A percentile compares a stretch with the other conserved stretches of the same genome.
Conservation (phyloP, 2,329 filamentous ascomycete genomes). For the Ascochyta rabiei region DNA sequence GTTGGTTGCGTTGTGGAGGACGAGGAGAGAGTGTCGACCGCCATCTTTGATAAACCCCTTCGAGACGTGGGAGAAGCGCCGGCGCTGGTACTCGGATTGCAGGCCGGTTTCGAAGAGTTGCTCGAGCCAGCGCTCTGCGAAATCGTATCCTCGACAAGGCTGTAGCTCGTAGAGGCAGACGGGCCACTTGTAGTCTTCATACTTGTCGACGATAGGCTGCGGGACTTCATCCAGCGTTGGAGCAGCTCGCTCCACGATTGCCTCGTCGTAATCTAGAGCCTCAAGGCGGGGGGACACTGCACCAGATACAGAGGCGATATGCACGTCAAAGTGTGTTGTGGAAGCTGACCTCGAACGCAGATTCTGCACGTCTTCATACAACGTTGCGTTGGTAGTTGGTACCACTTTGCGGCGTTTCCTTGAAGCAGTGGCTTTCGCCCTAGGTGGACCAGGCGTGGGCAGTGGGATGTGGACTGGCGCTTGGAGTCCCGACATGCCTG, state of each 20-base stretch:
- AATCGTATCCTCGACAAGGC: conserved; percentile 6
- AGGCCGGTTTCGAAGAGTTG: background rate
- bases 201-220: conserved; percentile 25
- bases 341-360: too few species aligned
- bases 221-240: conserved; percentile 3
- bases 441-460: background rate
- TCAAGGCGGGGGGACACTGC: background rate
- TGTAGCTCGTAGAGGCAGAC: conserved; percentile 28
- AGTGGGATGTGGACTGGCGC: background rate
- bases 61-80: conserved; percentile 23
- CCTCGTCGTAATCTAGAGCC: background rate
- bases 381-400: background rate
- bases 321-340: background rate
- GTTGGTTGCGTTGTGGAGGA: conserved; percentile 35
- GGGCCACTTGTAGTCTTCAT: conserved; percentile 33
- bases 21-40: conserved; percentile 25
- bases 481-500: background rate
- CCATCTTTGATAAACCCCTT: conserved; percentile 35
- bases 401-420: background rate
- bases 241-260: background rate
- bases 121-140: conserved; percentile 19
- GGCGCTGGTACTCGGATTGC: background rate
- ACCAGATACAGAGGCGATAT: background rate
- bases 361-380: background rate
- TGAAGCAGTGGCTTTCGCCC: background rate